Base-by-base conservation (phyloP, 148 eudicot species). In the Fagopyrum tataricum region DNA sequence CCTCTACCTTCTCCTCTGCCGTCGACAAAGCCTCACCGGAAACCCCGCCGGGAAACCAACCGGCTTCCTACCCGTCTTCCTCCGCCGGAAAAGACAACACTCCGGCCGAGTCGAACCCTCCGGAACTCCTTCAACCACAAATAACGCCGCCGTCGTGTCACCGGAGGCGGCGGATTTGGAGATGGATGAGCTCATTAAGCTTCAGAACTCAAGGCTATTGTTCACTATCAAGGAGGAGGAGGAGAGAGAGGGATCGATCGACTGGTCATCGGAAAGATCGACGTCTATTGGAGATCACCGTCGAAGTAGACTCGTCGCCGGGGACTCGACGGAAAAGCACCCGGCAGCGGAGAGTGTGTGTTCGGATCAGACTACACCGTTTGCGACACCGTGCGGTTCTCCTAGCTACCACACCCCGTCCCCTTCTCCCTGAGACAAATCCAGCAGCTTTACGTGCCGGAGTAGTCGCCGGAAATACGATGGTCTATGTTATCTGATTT, bases 221-320 rank as follows among this genome's bases (percentile, higher is more conserved):
- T 66, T 17, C 70, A 66, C 43, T 7, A 66, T 66, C 70, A 31
- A 41, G 42, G 70, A 66, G 44, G 70, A 66, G 44, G 70, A 66
- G 44, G 70, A 66, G 43, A 37, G 70, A 41, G 70, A 66, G 14
- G 70, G 70, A 31, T 31, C 44, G 12, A 17, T 31, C 37, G 42
- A 31, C n/a, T 66, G 40, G 42, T 24, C 68, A 39, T 23, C 68
- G 14, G 68, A 62, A 20, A 11, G 68, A 20, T 62, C 68, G 2
- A 4, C 68, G 7, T 62, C 68, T 9, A 14, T 62, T 14, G 68
- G 68, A 13, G 68, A 62, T 52, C 56, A 52, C 21, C 21, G 56
- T 7, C 21, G 21, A 20, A 52, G 21, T 18, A 52, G 5, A 15
- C 56, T 51, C 21, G 20, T 15, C 20, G 56, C 20, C 56, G 7